Evolutionary conservation across 352 stramenopile species (phyloP).

Genomic region (Thalassiosira pacifica): DNA sequence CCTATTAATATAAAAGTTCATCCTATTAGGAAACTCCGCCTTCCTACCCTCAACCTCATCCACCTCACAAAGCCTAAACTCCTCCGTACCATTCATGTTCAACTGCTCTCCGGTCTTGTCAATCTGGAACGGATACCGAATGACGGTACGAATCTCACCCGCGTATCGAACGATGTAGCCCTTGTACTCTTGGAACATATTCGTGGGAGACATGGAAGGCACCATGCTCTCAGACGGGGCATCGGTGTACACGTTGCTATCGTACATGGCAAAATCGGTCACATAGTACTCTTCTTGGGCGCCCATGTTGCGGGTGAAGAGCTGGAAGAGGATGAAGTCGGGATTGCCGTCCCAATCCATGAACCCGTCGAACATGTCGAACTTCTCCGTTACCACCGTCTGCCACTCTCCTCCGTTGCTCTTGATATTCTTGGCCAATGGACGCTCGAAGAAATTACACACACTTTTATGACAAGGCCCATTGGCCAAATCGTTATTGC

Average conservation of each 20-base stretch:
- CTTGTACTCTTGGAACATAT: slow-evolving; percentile 37
- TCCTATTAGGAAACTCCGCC: slow-evolving; percentile 48
- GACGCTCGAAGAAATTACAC: slow-evolving; percentile 27
- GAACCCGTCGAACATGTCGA: slow-evolving; percentile 48
- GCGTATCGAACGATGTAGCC: slow-evolving; percentile 60
- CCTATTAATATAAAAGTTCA: slow-evolving; percentile 48
- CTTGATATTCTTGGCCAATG: neutral
- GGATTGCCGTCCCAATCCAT: slow-evolving; percentile 33
- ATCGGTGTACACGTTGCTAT: slow-evolving; percentile 31
- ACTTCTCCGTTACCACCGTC: slow-evolving; percentile 42
- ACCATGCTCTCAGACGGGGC: slow-evolving; percentile 32
- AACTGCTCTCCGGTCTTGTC: slow-evolving; percentile 58
- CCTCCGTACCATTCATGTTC: slow-evolving; percentile 47
- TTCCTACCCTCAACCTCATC: slow-evolving; percentile 57
- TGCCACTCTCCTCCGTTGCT: slow-evolving; percentile 36
- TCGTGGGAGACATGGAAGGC: slow-evolving; percentile 28
- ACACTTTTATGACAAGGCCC: slow-evolving; percentile 25
- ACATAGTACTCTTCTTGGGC: no score
- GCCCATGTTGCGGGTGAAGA: slow-evolving; percentile 23
- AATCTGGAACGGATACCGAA: slow-evolving; percentile 58
- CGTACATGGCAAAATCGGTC: slow-evolving; percentile 20
- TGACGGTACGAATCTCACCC: slow-evolving; percentile 56
- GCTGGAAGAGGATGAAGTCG: slow-evolving; percentile 46
- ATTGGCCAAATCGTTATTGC: slow-evolving; percentile 38
- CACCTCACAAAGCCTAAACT: slow-evolving; percentile 56